These are phyloP conservation scores for Dunaliella primolecta DNA, from an alignment of 139 green algal genomes.

Conservation along the genomic window DNA sequence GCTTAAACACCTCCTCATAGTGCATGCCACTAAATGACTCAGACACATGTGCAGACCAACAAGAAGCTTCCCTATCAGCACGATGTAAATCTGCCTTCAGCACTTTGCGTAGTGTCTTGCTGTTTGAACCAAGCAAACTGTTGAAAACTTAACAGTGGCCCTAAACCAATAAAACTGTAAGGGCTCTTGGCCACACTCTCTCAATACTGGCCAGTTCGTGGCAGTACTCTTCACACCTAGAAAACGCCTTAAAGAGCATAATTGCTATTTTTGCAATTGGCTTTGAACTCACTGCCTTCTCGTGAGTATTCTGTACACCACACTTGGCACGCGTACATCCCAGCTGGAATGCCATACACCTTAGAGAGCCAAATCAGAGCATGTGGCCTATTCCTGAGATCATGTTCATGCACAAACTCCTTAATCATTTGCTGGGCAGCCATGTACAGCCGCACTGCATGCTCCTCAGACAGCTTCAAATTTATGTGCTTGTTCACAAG, in stretches of 20 bases:
- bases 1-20: background rate
- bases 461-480: background rate
- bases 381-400: background rate
- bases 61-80: background rate
- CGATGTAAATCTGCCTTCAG: background rate
- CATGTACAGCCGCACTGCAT: background rate
- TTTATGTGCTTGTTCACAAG: background rate
- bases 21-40: background rate
- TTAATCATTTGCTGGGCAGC: background rate
- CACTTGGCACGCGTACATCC: background rate
- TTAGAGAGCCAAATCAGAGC: background rate
- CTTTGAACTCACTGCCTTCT: background rate
- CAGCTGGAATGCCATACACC: background rate
- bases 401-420: background rate
- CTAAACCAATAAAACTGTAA: background rate
- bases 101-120: background rate
- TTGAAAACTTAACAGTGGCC: background rate
- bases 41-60: background rate
- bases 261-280: background rate
- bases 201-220: background rate
- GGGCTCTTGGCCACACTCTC: background rate
- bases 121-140: background rate
- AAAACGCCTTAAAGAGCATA: background rate
- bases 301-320: background rate
- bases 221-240: background rate